Evolutionary conservation across 371 early-diverging fungal species (phyloP).

Genomic region (Astathelohania contejeani): DNA sequence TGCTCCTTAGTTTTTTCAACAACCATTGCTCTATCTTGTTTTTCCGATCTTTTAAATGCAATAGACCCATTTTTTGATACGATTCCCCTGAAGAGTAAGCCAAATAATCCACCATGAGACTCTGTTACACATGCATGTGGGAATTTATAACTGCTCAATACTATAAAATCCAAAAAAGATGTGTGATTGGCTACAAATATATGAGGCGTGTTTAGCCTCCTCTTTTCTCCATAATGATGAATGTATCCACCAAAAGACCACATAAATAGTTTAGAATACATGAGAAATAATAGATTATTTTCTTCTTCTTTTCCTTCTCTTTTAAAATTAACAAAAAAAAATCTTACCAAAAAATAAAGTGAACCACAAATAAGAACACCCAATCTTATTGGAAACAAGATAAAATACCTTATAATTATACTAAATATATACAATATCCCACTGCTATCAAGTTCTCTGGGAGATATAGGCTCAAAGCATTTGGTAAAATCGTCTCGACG

Average conservation of each 20-base stretch:
- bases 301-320: not conserved
- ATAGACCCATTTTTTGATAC: conserved; percentile 58
- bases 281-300: conserved; percentile 10
- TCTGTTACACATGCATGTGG: conserved; percentile 63
- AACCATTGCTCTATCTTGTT: conserved; percentile 55
- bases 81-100: conserved; percentile 58
- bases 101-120: conserved; percentile 55
- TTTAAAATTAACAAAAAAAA: conserved; percentile 9
- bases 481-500: conserved; percentile 40
- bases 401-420: conserved; percentile 39
- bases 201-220: conserved; percentile 55
- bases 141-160: conserved; percentile 58
- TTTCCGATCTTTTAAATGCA: conserved; percentile 60
- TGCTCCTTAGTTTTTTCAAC: conserved; percentile 53
- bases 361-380: conserved; percentile 5
- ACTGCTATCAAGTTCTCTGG: conserved; percentile 16
- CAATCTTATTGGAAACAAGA: conserved; percentile 42
- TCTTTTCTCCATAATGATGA: conserved; percentile 57
- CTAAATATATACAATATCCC: conserved; percentile 38
- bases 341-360: conserved; percentile 11
- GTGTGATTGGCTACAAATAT: conserved; percentile 65
- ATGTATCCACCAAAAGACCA: conserved; percentile 38
- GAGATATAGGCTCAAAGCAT: conserved; percentile 35
- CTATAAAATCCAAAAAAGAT: conserved; percentile 62
- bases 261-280: conserved; percentile 23